These are phyloP conservation scores for Boletus smithii DNA, from an alignment of 1,284 basidiomycete genomes.

Conservation along the genomic window DNA sequence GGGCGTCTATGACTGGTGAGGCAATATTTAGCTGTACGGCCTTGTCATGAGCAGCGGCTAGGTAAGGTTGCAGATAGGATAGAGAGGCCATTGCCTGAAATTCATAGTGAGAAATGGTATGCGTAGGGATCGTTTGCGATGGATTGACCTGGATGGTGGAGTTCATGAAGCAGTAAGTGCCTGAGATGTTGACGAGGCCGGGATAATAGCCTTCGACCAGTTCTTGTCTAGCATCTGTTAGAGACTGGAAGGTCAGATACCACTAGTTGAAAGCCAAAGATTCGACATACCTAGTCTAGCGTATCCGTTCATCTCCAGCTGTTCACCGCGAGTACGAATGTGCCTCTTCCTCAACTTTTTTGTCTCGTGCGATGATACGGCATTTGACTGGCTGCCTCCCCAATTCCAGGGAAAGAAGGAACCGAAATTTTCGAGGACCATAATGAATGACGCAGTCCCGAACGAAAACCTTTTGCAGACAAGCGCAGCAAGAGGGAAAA, in stretches of 20 bases:
- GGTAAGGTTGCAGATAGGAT: constrained; percentile 69
- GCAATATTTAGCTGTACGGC: constrained; percentile 76
- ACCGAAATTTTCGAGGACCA: constrained; percentile 57
- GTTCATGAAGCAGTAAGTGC: constrained; percentile 94
- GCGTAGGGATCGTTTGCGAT: not conserved
- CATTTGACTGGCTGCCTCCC: constrained; percentile 34
- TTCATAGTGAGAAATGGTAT: constrained; percentile 12
- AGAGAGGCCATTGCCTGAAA: constrained; percentile 79
- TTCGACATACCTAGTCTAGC: constrained; percentile 25
- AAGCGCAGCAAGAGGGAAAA: constrained; percentile 51
- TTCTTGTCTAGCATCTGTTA: constrained; percentile 27
- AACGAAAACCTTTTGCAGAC: constrained; percentile 29
- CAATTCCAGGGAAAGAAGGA: constrained; percentile 60
- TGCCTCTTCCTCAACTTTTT: constrained; percentile 50
- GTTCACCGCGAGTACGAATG: constrained; percentile 52
- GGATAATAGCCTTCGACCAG: constrained; percentile 62
- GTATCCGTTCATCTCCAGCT: constrained; percentile 43
- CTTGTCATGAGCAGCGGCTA: constrained; percentile 67
- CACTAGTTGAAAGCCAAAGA: not conserved
- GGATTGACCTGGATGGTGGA: constrained; percentile 79
- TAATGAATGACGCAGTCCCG: constrained; percentile 36
- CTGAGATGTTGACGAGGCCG: constrained; percentile 90
- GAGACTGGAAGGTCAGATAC: constrained; percentile 1
- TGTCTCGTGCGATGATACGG: constrained; percentile 35
- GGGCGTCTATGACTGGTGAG: constrained; percentile 78